A percentile compares a stretch with the other conserved stretches of the same genome.
phyloP scores from a whole-genome alignment of 108 stramenopile species.

The Skeletonema tropicum region DNA sequence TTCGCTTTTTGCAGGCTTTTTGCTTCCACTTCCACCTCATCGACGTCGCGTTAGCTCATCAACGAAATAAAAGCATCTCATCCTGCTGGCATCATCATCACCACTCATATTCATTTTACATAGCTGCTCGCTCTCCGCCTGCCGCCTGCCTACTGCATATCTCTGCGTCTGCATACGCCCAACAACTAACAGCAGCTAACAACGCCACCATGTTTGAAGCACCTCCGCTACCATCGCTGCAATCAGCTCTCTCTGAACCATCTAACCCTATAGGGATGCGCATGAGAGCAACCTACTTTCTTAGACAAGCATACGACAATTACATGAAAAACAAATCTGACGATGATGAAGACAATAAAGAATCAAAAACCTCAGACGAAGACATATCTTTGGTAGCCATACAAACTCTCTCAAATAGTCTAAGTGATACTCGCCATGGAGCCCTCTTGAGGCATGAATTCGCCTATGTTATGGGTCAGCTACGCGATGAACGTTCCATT shows the following conservation, averaged over 20 bases:
- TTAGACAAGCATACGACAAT: constrained; percentile 54
- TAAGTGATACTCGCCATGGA: constrained; percentile 67
- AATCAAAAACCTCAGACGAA: constrained; percentile 20
- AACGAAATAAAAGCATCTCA: no score
- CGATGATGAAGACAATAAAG: constrained; percentile 5
- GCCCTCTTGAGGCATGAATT: constrained; percentile 96
- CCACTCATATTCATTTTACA: no score
- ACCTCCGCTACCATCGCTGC: constrained; percentile 60
- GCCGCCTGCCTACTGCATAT: no score
- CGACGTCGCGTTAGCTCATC: no score
- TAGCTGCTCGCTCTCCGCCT: no score
- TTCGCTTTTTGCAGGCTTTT: no score
- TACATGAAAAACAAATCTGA: constrained; percentile 34
- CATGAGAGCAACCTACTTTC: constrained; percentile 89
- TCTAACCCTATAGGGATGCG: constrained; percentile 82
- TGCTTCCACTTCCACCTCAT: no score
- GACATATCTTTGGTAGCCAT: constrained; percentile 42
- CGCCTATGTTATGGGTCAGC: constrained; percentile 97
- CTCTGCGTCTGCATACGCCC: no score
- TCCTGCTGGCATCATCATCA: no score
- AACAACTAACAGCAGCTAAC: no score
- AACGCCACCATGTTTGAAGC: constrained; percentile 62
- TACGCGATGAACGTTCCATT: constrained; percentile 74
- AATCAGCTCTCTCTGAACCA: constrained; percentile 56
- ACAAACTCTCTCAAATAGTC: constrained; percentile 51